A percentile compares a stretch with the other conserved stretches of the same genome.
phyloP scores from a whole-genome alignment of 192 early-diverging fungal genomes.

The Umbelopsis sp. region DNA sequence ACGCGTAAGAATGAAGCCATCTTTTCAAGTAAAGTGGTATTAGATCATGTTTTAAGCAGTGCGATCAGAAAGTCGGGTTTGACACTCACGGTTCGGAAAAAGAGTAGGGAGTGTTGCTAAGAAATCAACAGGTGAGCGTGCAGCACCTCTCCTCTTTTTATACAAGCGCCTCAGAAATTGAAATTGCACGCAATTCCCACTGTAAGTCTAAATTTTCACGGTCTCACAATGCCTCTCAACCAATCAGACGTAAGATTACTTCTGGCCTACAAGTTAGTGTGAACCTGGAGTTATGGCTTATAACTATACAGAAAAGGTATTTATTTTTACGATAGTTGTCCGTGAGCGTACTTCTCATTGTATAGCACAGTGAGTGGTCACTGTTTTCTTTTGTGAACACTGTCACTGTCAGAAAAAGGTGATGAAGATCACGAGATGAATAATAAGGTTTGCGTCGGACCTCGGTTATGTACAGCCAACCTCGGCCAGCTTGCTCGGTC shows the following conservation, averaged over 20 bases:
- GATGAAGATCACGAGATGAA: constrained; percentile 2
- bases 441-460: constrained; percentile 1
- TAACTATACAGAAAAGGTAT: no score
- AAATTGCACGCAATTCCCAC: background rate
- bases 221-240: constrained; percentile 11
- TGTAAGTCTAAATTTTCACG: constrained; percentile 14
- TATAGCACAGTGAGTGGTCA: no score
- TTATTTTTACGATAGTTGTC: background rate
- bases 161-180: background rate
- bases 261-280: no score
- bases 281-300: no score
- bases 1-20: constrained; percentile 21
- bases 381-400: no score
- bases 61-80: background rate
- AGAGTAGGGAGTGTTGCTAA: constrained; percentile 11
- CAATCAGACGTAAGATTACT: background rate
- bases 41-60: no score
- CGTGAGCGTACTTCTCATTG: background rate
- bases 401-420: background rate
- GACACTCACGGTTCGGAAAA: constrained; percentile 14
- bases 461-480: background rate
- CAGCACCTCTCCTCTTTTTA: background rate
- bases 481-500: background rate
- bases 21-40: background rate
- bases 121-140: background rate